Percentiles rank a stretch among this genome's conserved stretches.
phyloP scores from a whole-genome alignment of 1,284 basidiomycete genomes.

The Anthracocystis walkeri region DNA sequence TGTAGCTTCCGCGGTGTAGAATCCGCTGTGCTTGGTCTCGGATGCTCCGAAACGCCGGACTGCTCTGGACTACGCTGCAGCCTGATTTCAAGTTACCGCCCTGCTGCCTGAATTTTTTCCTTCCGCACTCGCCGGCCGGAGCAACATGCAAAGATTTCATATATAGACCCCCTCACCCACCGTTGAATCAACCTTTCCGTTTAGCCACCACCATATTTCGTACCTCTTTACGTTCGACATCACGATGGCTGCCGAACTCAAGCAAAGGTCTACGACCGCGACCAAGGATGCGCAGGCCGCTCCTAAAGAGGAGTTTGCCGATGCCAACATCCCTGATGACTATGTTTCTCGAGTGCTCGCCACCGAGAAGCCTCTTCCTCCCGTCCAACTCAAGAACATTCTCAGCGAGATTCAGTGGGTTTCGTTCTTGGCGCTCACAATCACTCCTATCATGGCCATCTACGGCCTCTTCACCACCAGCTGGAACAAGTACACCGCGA shows the following conservation, averaged over 20 bases:
- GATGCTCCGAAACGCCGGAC: no score
- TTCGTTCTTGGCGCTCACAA: slow-evolving; percentile 63
- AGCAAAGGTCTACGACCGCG: slow-evolving; percentile 43
- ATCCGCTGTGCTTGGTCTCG: no score
- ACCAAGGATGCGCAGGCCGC: slow-evolving; percentile 50
- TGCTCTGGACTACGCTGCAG: no score
- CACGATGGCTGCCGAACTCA: slow-evolving; percentile 48
- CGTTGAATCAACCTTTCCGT: background rate
- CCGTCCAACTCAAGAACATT: slow-evolving; percentile 63
- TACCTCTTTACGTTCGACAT: slow-evolving; percentile 9
- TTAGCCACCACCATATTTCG: background rate
- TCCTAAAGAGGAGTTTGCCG: slow-evolving; percentile 54
- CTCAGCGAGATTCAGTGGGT: slow-evolving; percentile 68
- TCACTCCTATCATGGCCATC: slow-evolving; percentile 59
- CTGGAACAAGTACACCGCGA: slow-evolving; percentile 51
- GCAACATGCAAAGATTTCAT: background rate
- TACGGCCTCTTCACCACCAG: slow-evolving; percentile 65
- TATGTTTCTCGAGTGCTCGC: slow-evolving; percentile 60
- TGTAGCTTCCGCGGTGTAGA: no score
- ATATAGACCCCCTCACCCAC: slow-evolving; percentile 15
- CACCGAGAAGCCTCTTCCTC: slow-evolving; percentile 62
- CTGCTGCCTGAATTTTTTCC: no score
- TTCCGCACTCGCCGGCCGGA: no score
- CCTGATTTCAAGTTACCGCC: no score
- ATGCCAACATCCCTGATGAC: slow-evolving; percentile 64